These are phyloP conservation scores for Nitzschia putrida DNA, from an alignment of 108 stramenopile genomes.

Conservation along the genomic window DNA sequence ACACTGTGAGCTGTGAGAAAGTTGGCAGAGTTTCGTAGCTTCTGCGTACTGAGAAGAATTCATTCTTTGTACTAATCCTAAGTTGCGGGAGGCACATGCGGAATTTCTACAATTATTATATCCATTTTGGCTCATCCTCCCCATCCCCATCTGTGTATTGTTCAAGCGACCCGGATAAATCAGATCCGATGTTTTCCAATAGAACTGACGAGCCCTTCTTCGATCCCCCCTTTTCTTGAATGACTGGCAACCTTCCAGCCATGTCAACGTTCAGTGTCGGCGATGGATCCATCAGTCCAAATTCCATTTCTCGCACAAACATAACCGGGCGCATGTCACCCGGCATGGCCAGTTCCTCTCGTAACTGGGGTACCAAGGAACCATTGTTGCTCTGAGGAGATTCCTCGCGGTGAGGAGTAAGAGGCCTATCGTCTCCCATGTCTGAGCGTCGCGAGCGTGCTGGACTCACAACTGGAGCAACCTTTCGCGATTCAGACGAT, in stretches of 20 bases:
- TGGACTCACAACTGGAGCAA: neutral
- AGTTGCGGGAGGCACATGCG: too few relatives aligned
- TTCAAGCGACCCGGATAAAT: neutral
- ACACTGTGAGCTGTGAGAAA: too few relatives aligned
- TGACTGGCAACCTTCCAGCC: neutral
- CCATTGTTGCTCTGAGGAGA: neutral
- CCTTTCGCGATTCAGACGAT: too few relatives aligned
- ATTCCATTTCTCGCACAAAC: neutral
- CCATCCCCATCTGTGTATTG: constrained; percentile 6
- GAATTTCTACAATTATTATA: neutral
- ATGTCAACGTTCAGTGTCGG: neutral
- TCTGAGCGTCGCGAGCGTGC: neutral
- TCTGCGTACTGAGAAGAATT: too few relatives aligned
- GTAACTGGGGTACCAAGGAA: neutral
- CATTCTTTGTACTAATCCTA: too few relatives aligned
- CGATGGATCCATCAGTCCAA: neutral
- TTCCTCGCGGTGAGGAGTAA: neutral
- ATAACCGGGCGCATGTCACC: neutral
- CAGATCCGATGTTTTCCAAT: neutral
- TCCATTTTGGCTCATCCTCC: neutral
- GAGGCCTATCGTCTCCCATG: neutral
- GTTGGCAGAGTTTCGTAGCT: too few relatives aligned
- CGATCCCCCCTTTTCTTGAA: neutral
- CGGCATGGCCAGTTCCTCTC: neutral
- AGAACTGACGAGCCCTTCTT: neutral